These are phyloP conservation scores for Cyclotella cryptica DNA, from an alignment of 108 stramenopile genomes.

Conservation along the genomic window DNA sequence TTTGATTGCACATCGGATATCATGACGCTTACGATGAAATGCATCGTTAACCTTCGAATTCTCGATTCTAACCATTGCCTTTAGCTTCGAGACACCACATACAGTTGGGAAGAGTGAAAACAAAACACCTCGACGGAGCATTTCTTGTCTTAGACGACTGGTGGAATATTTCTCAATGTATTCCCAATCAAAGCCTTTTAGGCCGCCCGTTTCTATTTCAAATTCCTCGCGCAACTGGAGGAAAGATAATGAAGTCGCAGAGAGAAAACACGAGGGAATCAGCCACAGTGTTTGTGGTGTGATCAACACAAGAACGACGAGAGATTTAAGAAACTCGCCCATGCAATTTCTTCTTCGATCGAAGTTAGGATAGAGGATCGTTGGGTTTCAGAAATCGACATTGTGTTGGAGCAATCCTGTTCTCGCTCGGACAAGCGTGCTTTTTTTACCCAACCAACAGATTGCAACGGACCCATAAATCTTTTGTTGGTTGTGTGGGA, in stretches of 20 bases:
- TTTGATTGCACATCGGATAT: conserved; percentile 38
- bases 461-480: too few relatives aligned
- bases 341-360: conserved; percentile 38
- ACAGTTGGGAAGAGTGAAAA: conserved; percentile 22
- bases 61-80: conserved; percentile 27
- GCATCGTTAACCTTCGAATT: conserved; percentile 9
- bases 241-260: not conserved
- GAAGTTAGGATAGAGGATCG: conserved; percentile 22
- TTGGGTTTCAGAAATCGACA: conserved; percentile 2
- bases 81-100: conserved; percentile 25
- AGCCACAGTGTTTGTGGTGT: not conserved
- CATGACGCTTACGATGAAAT: conserved; percentile 24
- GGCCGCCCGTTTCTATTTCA: conserved; percentile 21
- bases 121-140: conserved; percentile 24
- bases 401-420: conserved; percentile 4
- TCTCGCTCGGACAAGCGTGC: too few relatives aligned
- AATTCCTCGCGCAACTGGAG: conserved; percentile 39
- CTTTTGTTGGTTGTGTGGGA: too few relatives aligned
- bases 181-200: conserved; percentile 43
- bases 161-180: conserved; percentile 43
- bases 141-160: not conserved
- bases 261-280: not conserved
- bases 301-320: not conserved
- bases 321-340: conserved; percentile 11
- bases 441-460: too few relatives aligned